Evolutionary conservation across 345 rosid genomes (phyloP), one percentile per base, ranked within the genome.

Genomic region (Cardamine resedifolia): DNA sequence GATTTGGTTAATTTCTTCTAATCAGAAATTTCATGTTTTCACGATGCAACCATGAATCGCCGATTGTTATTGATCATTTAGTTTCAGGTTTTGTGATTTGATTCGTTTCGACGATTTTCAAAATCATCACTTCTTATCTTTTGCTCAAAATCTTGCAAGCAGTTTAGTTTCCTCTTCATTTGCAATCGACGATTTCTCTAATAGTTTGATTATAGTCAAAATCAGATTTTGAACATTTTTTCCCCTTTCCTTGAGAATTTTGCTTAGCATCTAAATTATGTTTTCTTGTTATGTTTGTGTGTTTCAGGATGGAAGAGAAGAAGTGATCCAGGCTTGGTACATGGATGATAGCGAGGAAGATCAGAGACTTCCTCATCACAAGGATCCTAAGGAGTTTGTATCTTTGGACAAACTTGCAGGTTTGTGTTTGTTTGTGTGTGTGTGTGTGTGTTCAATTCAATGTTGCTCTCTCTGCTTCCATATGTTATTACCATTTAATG

Each of bases 291-390:
- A 3, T 48, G 41, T 60, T 39, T 74, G 20, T 52, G 16, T 5
- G n/a, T 6, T 52, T 7, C 8, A 63, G 73, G 75, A 73, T n/a
- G 59, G 71, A 14, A 86, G 86, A 58, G 92, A 85, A 75, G 97
- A 90, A 66, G 94, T 90, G 57, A 44, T 93, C 45, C 88, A 93
- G 65, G 97, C 94, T 66, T 90, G 98, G 96, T 90, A 89, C 82
- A 90, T 93, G 98, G 92, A 90, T 80, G 90, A 84, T 68, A 89
- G 87, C 59, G 55, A 85, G 20, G 92, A 87, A 48, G 97, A 91
- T 63, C 98, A 93, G 80, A 85, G 96, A 64, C 87, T 91, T 59
- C 95, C 95, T 19, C 98, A 91, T 80, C 96, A 88, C 76, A 86
- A 82, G 72, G 85, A 94, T 19, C 97, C 97, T 16, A 81, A 85